phyloP scores from a whole-genome alignment of 345 rosid genomes.

The Murraya paniculata region DNA sequence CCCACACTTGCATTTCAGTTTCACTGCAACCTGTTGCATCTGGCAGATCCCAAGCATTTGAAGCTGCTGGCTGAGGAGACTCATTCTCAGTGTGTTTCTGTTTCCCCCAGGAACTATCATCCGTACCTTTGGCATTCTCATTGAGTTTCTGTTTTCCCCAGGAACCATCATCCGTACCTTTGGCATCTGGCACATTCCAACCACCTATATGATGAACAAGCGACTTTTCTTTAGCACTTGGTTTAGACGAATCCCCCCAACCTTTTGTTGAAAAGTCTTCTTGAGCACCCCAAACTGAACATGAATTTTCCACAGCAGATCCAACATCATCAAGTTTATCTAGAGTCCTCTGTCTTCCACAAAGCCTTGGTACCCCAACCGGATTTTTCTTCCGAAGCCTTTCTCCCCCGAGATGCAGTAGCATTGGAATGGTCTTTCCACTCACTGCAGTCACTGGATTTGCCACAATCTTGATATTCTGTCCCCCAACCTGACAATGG shows the following conservation, averaged over 20 bases:
- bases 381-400: not conserved
- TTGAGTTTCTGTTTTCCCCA: conserved; percentile 25
- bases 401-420: not conserved
- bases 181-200: not conserved
- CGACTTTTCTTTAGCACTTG: conserved; percentile 21
- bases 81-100: conserved; percentile 32
- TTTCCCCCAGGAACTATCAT: conserved; percentile 19
- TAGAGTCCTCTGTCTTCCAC: conserved; percentile 28
- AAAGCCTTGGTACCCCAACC: conserved; percentile 17
- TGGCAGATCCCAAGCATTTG: conserved; percentile 36
- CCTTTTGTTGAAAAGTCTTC: conserved; percentile 5
- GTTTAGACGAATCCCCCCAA: conserved; percentile 12
- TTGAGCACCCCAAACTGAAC: conserved; percentile 20
- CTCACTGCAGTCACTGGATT: not conserved
- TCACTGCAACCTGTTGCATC: conserved; percentile 22
- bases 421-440: not conserved
- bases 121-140: conserved; percentile 9
- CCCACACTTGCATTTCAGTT: conserved; percentile 41
- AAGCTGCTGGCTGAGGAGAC: conserved; percentile 24
- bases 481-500: conserved; percentile 33
- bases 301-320: conserved; percentile 9
- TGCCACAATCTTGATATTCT: not conserved
- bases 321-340: conserved; percentile 17
- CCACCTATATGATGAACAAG: not conserved
- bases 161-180: not conserved